Percentiles rank a stretch among this genome's conserved stretches.
Conservation (phyloP, 371 early-diverging fungal genomes). For the Mycotypha africana region DNA sequence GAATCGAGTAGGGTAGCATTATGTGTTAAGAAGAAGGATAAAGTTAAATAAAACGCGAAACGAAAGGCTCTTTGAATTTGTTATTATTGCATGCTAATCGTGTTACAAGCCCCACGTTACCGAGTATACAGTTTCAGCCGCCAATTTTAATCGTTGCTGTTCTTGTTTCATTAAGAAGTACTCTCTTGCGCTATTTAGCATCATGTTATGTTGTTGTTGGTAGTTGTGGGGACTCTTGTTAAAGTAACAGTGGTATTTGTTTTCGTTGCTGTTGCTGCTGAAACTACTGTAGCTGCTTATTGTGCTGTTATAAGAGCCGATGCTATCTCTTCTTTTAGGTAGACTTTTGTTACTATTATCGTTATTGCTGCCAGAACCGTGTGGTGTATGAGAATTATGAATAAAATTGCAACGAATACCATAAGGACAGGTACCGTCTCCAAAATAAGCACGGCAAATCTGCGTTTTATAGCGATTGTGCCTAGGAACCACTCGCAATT, state of each 20-base stretch:
- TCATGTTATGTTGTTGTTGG: background rate
- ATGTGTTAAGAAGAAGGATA: no score
- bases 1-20: no score
- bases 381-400: constrained; percentile 52
- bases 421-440: constrained; percentile 91
- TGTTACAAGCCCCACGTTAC: no score
- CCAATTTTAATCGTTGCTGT: no score
- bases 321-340: constrained; percentile 3
- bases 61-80: no score
- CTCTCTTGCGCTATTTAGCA: no score
- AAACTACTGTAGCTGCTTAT: constrained; percentile 5
- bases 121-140: no score
- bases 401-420: constrained; percentile 95
- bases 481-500: constrained; percentile 77
- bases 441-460: constrained; percentile 85
- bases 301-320: background rate
- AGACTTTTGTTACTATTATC: background rate
- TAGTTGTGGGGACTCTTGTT: constrained; percentile 3
- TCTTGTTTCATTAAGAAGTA: constrained; percentile 7
- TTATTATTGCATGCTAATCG: no score
- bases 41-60: no score
- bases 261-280: background rate
- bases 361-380: background rate
- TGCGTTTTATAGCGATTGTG: constrained; percentile 96
- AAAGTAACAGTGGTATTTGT: background rate